phyloP scores from a whole-genome alignment of 164 flowering plant genomes.

The Santalum album region DNA sequence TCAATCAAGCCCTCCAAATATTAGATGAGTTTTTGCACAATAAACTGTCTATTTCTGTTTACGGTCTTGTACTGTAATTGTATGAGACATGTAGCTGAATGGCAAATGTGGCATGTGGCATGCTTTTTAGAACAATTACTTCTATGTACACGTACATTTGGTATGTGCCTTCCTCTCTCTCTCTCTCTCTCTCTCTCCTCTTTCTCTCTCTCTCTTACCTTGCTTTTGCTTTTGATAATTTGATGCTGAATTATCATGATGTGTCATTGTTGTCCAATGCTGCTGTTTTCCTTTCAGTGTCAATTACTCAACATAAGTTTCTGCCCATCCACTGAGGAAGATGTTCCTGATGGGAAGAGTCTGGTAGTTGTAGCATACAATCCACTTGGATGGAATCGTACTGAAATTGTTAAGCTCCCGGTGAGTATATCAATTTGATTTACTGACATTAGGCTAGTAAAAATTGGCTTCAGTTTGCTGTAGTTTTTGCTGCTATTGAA shows the following conservation, averaged over 20 bases:
- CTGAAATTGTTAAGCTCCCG: conserved; percentile 61
- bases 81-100: no score
- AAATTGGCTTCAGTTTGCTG: not conserved
- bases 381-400: conserved; percentile 80
- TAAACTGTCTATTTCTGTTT: no score
- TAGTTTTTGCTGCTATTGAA: no score
- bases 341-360: conserved; percentile 49
- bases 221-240: no score
- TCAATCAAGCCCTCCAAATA: not conserved
- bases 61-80: not conserved
- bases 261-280: not conserved
- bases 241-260: no score
- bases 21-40: not conserved
- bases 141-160: no score
- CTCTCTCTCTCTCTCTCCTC: no score
- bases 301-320: conserved; percentile 72
- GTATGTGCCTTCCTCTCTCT: no score
- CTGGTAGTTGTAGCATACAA: conserved; percentile 89
- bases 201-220: no score
- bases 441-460: not conserved
- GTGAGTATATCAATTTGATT: conserved; percentile 53
- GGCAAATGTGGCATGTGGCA: no score
- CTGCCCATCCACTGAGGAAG: conserved; percentile 74
- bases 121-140: no score
- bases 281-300: conserved; percentile 37